phyloP scores from a whole-genome alignment of 495 filamentous ascomycete genomes.

The Aspergillus olivimuriae region DNA sequence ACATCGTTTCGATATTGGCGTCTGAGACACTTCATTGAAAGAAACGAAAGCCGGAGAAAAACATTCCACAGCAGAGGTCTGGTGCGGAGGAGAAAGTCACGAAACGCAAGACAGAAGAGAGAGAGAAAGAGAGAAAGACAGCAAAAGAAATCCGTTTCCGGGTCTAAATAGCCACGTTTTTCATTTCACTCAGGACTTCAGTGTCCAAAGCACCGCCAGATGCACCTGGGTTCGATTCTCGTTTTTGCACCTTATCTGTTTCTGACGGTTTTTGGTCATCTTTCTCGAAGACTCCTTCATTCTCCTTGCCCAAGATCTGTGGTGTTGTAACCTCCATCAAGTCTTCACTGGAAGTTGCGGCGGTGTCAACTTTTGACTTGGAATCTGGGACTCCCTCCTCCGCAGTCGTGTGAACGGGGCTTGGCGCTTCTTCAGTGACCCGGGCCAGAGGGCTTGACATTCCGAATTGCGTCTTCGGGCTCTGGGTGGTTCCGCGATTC shows the following conservation, averaged over 20 bases:
- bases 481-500: slow-evolving; percentile 38
- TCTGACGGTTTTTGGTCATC: slow-evolving; percentile 19
- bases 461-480: slow-evolving; percentile 44
- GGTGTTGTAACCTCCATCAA: slow-evolving; percentile 44
- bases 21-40: slow-evolving; percentile 8
- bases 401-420: slow-evolving; percentile 24
- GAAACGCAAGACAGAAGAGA: slow-evolving; percentile 7
- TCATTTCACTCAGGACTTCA: slow-evolving; percentile 48
- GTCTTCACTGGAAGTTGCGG: slow-evolving; percentile 29
- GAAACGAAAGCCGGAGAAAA: slow-evolving; percentile 10
- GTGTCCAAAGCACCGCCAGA: slow-evolving; percentile 25
- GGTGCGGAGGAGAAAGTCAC: slow-evolving; percentile 8
- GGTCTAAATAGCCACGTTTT: slow-evolving; percentile 48
- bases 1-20: slow-evolving; percentile 13
- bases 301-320: slow-evolving; percentile 32
- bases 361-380: slow-evolving; percentile 21
- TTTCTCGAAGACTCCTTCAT: slow-evolving; percentile 21
- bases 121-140: slow-evolving; percentile 10
- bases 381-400: slow-evolving; percentile 31
- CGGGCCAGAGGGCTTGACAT: slow-evolving; percentile 49
- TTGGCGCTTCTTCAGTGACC: slow-evolving; percentile 43
- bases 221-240: slow-evolving; percentile 21
- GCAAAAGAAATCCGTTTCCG: slow-evolving; percentile 2
- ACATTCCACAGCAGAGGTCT: background rate
- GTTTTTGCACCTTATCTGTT: slow-evolving; percentile 27